phyloP scores from a whole-genome alignment of 108 stramenopile genomes.

The Schizochytrium sp. region DNA sequence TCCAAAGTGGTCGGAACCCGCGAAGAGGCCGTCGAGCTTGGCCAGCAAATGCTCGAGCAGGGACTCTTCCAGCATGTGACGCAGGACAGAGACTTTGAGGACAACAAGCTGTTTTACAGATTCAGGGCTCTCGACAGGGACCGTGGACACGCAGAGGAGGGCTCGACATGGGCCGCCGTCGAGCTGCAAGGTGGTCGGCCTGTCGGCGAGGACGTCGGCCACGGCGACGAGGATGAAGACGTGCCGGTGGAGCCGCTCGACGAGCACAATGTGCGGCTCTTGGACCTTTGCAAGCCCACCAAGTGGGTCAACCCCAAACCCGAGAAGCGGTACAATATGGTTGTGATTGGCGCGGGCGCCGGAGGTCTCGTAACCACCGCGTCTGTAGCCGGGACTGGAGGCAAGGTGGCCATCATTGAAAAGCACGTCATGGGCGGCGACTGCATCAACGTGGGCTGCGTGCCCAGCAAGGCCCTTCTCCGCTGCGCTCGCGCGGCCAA shows the following conservation, averaged over 20 bases:
- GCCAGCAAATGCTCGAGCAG: constrained; percentile 30
- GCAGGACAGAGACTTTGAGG: constrained; percentile 43
- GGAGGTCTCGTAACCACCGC: constrained; percentile 65
- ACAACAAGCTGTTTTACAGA: constrained; percentile 43
- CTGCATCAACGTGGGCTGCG: constrained; percentile 85
- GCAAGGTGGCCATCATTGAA: constrained; percentile 70
- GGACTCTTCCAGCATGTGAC: constrained; percentile 31
- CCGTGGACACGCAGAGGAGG: neutral
- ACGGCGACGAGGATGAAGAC: constrained; percentile 39
- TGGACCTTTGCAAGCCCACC: constrained; percentile 64
- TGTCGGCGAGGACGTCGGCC: neutral
- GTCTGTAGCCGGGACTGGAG: constrained; percentile 62
- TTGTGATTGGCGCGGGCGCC: constrained; percentile 72
- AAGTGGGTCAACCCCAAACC: constrained; percentile 56
- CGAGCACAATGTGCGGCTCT: constrained; percentile 52
- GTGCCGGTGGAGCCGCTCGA: constrained; percentile 63
- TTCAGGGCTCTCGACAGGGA: constrained; percentile 34
- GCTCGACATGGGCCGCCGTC: constrained; percentile 31
- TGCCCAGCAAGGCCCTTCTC: constrained; percentile 83
- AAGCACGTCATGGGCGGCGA: constrained; percentile 72
- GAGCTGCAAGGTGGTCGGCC: neutral
- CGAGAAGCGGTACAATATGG: constrained; percentile 63
- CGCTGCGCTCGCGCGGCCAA: constrained; percentile 49
- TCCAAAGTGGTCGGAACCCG: constrained; percentile 34
- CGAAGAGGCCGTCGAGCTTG: constrained; percentile 54